Evolutionary conservation across 2,329 filamentous ascomycete genomes (phyloP).

Genomic region (Penicillium sp.): DNA sequence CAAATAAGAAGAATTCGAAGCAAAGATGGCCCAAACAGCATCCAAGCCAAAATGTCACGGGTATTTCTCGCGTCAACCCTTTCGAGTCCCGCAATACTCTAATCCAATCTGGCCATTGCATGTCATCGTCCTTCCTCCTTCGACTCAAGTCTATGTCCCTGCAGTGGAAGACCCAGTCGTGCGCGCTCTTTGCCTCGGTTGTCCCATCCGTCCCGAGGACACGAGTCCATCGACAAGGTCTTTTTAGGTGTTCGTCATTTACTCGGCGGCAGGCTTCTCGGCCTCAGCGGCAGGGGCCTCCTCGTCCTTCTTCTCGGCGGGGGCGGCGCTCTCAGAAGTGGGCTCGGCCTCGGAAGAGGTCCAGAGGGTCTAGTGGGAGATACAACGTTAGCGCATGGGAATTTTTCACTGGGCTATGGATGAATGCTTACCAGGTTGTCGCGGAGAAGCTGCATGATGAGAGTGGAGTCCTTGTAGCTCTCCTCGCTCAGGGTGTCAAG

Average conservation of each 20-base stretch:
- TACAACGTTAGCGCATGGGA: background rate
- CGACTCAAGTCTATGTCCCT: constrained; percentile 15
- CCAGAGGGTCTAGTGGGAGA: constrained; percentile 78
- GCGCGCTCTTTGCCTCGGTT: constrained; percentile 16
- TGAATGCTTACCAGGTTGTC: constrained; percentile 75
- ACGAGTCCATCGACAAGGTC: constrained; percentile 33
- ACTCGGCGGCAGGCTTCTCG: constrained; percentile 46
- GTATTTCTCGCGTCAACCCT: constrained; percentile 9
- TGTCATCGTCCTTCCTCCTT: constrained; percentile 8
- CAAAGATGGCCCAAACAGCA: constrained; percentile 5
- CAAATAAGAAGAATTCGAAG: constrained; percentile 10
- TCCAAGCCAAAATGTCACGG: background rate
- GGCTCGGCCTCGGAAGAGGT: constrained; percentile 97
- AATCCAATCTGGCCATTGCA: constrained; percentile 8
- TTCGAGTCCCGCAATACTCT: constrained; percentile 11
- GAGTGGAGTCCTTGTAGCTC: constrained; percentile 98
- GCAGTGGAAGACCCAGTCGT: constrained; percentile 15
- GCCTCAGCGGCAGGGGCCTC: constrained; percentile 41
- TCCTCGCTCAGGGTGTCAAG: constrained; percentile 96
- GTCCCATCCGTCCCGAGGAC: constrained; percentile 26
- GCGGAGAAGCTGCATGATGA: constrained; percentile 97
- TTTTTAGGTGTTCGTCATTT: constrained; percentile 35
- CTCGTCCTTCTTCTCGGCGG: constrained; percentile 44
- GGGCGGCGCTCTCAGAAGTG: constrained; percentile 51
- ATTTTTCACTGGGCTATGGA: background rate